phyloP scores from a whole-genome alignment of 23 red algal genomes.

The Gracilaria domingensis region DNA sequence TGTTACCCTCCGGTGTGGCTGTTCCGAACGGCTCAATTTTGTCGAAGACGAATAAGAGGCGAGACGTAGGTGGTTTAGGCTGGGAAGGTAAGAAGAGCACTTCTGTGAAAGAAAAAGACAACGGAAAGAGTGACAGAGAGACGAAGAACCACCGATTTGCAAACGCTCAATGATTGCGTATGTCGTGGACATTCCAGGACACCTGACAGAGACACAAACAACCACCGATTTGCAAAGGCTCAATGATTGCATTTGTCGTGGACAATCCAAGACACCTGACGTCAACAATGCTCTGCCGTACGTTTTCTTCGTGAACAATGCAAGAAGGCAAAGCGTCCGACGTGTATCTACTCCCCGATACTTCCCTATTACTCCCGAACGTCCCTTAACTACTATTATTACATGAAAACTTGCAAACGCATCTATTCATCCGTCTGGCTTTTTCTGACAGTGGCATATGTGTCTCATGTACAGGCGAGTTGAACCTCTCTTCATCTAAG shows the following conservation, averaged over 20 bases:
- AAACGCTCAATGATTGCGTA: slow-evolving; percentile 8
- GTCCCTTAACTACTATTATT: slow-evolving; percentile 12
- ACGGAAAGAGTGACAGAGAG: slow-evolving; percentile 8
- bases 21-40: slow-evolving; percentile 24
- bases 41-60: slow-evolving; percentile 3
- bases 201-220: not conserved
- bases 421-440: not conserved
- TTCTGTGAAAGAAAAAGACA: not conserved
- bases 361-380: not conserved
- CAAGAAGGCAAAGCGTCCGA: not conserved
- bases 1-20: not conserved
- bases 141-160: not conserved
- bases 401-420: slow-evolving; percentile 2
- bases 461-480: not conserved
- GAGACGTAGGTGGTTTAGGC: not conserved
- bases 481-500: too few relatives aligned
- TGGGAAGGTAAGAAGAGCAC: not conserved
- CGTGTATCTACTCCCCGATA: not conserved
- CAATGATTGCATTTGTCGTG: not conserved
- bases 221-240: not conserved
- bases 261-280: not conserved
- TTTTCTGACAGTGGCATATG: not conserved
- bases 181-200: not conserved
- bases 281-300: not conserved
- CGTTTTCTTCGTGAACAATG: not conserved